Conservation (phyloP, 2,329 filamentous ascomycete species). For the Fusarium denticulatum region DNA sequence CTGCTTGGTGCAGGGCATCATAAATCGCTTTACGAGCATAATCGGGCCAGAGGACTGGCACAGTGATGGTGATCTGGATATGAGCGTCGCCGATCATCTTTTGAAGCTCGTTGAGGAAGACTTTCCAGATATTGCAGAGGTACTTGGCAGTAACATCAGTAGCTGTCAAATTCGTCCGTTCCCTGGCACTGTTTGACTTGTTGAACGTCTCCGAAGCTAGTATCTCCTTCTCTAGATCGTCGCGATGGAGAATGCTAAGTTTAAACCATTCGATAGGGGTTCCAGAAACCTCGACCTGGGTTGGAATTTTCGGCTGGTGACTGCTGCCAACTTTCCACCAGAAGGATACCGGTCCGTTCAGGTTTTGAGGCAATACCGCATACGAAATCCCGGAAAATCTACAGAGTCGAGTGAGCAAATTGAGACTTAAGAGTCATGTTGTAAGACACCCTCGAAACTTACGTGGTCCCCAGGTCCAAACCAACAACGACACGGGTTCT, state of each 20-base stretch:
- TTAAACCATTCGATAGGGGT: too few species aligned
- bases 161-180: too few species aligned
- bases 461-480: background rate
- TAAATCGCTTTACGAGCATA: background rate
- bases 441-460: background rate
- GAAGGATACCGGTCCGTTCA: too few species aligned
- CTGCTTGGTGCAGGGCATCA: accelerated
- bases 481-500: background rate
- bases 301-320: too few species aligned
- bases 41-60: background rate
- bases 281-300: too few species aligned
- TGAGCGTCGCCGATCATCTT: accelerated
- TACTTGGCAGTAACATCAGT: too few species aligned
- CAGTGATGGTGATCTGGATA: background rate
- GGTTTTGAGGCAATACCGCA: too few species aligned
- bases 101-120: accelerated
- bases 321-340: too few species aligned
- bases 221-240: too few species aligned
- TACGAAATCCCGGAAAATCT: background rate
- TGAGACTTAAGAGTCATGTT: accelerated
- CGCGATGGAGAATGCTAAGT: too few species aligned
- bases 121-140: background rate
- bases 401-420: background rate
- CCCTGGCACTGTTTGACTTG: too few species aligned
- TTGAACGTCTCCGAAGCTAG: too few species aligned